Evolutionary conservation across 352 stramenopile species (phyloP), one percentile per base, ranked within the genome.

Genomic region (Phytophthora idaei): DNA sequence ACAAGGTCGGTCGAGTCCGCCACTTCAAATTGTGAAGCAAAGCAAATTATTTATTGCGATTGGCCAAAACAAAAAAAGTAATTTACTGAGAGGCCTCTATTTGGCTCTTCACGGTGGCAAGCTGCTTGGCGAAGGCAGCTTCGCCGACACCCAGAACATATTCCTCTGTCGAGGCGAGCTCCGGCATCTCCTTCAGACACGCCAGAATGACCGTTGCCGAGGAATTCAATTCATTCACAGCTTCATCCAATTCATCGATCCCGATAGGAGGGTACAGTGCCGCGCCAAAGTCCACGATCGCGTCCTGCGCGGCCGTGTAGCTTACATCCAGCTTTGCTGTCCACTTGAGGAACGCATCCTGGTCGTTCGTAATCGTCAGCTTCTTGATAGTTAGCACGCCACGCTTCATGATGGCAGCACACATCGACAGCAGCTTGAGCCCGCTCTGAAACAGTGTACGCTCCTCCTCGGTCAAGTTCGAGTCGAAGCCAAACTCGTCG

Each of bases 371-470:
- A 31, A 84, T 85, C 53, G 77, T 80, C 29, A 90, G 51, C 31
- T 89, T 87, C 67, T 93, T 92, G 45, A 95, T 78, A 15, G 83
- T 85, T n/a, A 93, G 68, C 57, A 94, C 83, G 41, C 87, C 87
- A 47, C 85, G 85, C 74, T 95, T 95, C 58, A 93, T 80, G 28
- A 95, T 80, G 12, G 78, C 79, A 21, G 78, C 77, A 5, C 80
- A 76, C 87, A 95, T 95, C 14, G 72, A 80, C 49, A 95, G 68
- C 31, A 95, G 65, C 64, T 85, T 87, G 27, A 94, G 46, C 1
- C 78, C 82, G 44, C 76, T 78, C 69, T 88, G 68, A 37, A 95
- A 91, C 21, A 93, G 71, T 37, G 65, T 34, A n/a, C 73, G 75
- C 75, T 95, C 87, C 36, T 92, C 78, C 9, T 78, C 65, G 0